Evolutionary conservation across 257 asterid species (phyloP).

Genomic region (Nicotiana undulata): DNA sequence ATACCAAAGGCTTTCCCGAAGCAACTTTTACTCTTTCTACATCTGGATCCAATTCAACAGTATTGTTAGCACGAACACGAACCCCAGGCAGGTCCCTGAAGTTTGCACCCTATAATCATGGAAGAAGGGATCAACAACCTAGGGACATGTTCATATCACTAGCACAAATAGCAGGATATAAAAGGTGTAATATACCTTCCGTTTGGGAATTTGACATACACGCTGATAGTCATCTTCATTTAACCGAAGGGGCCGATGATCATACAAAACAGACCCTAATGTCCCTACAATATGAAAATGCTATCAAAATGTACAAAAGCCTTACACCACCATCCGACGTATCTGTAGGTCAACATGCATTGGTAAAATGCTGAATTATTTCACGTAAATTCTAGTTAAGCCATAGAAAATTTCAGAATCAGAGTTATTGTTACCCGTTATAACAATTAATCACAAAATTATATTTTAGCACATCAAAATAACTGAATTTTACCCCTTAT

Average conservation of each 20-base stretch:
- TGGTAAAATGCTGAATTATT: not conserved
- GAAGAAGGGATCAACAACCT: not conserved
- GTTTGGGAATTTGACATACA: slow-evolving; percentile 53
- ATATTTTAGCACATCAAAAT: not conserved
- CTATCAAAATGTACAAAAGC: not conserved
- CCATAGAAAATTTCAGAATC: not conserved
- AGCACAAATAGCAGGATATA: not conserved
- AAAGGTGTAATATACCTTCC: slow-evolving; percentile 40
- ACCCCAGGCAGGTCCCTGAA: slow-evolving; percentile 69
- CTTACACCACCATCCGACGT: not conserved
- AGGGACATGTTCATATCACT: not conserved
- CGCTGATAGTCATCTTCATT: slow-evolving; percentile 67
- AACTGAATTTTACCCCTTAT: not conserved
- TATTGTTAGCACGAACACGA: slow-evolving; percentile 43
- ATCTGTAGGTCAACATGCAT: not conserved
- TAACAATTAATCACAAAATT: not conserved
- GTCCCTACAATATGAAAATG: slow-evolving; percentile 30
- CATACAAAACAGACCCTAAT: slow-evolving; percentile 60
- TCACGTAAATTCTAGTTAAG: not conserved
- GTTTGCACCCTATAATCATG: slow-evolving; percentile 60
- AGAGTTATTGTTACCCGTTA: not conserved
- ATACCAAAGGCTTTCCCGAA: slow-evolving; percentile 88
- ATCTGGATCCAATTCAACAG: slow-evolving; percentile 60
- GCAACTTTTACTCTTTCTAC: slow-evolving; percentile 33
- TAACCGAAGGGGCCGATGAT: slow-evolving; percentile 57